A percentile compares a stretch with the other conserved stretches of the same genome.
Evolutionary conservation across 1,284 basidiomycete species (phyloP).

Genomic region (Ganoderma boninense): DNA sequence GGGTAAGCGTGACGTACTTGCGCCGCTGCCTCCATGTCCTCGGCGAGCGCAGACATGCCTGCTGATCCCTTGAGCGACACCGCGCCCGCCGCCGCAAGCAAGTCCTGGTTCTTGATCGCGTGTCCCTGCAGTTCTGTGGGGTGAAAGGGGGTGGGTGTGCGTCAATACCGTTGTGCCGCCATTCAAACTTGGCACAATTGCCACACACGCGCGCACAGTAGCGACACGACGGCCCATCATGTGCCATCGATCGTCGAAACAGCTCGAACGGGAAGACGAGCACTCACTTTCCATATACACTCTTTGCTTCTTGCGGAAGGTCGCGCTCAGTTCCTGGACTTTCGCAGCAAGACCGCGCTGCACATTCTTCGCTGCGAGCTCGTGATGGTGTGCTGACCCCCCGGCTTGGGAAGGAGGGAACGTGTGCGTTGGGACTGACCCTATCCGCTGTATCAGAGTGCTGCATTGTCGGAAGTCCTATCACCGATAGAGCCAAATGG

Average conservation of each 20-base stretch:
- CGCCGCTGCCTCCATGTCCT: conserved; percentile 82
- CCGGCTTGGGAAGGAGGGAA: conserved; percentile 60
- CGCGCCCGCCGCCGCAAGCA: conserved; percentile 86
- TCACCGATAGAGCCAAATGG: conserved; percentile 19
- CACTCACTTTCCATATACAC: conserved; percentile 96
- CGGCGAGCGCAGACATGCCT: conserved; percentile 82
- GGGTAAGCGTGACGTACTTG: conserved; percentile 55
- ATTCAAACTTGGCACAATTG: background rate
- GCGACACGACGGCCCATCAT: background rate
- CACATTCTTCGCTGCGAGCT: conserved; percentile 91
- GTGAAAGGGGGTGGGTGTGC: conserved; percentile 3
- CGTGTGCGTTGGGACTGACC: conserved; percentile 45
- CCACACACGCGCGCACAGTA: background rate
- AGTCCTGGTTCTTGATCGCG: conserved; percentile 93
- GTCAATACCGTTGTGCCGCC: background rate
- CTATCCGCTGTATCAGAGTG: conserved; percentile 79
- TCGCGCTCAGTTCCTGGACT: conserved; percentile 90
- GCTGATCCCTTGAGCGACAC: conserved; percentile 85
- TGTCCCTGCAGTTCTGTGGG: conserved; percentile 88
- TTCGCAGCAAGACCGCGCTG: conserved; percentile 95
- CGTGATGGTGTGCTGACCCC: conserved; percentile 58
- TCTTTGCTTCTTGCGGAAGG: conserved; percentile 97
- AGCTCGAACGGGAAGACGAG: conserved; percentile 28
- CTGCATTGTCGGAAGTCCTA: conserved; percentile 91
- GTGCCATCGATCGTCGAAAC: conserved; percentile 33